Conservation (phyloP, 1,139 yeast species). For the Yamadazyma mexicana region DNA sequence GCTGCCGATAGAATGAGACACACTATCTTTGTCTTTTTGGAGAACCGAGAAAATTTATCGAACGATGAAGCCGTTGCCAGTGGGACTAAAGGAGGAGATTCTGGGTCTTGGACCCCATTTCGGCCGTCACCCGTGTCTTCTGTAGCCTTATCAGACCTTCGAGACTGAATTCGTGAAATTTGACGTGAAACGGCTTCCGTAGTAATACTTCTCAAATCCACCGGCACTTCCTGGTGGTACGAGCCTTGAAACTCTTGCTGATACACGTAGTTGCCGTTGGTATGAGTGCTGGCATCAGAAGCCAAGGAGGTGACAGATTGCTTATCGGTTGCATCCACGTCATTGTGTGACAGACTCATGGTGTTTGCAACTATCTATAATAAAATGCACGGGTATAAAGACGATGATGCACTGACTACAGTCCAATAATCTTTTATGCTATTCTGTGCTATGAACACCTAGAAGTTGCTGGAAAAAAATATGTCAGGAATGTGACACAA, state of each 20-base stretch:
- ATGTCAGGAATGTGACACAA: too few species aligned
- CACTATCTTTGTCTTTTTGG: conserved; percentile 2
- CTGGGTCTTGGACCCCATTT: too few species aligned
- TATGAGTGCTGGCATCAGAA: background rate
- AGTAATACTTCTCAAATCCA: conserved; percentile 17
- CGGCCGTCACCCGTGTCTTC: too few species aligned
- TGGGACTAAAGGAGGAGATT: background rate
- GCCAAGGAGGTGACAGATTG: background rate
- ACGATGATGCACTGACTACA: too few species aligned
- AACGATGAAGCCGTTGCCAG: background rate
- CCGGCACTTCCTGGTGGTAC: conserved; percentile 16
- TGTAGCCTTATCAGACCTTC: conserved; percentile 2
- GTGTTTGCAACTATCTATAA: too few species aligned
- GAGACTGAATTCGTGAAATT: conserved; percentile 18
- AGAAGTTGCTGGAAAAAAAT: too few species aligned
- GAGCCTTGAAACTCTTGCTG: background rate
- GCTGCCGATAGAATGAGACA: conserved; percentile 15
- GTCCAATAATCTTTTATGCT: too few species aligned
- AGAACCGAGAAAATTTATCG: conserved; percentile 5
- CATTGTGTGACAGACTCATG: background rate
- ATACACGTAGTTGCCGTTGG: background rate
- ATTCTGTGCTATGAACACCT: too few species aligned
- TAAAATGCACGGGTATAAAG: background rate
- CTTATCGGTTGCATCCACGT: background rate
- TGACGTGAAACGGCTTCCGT: conserved; percentile 21